A percentile compares a stretch with the other conserved stretches of the same genome.
Evolutionary conservation across 805 yeast genomes (phyloP).

Genomic region (Saturnispora mendoncae): DNA sequence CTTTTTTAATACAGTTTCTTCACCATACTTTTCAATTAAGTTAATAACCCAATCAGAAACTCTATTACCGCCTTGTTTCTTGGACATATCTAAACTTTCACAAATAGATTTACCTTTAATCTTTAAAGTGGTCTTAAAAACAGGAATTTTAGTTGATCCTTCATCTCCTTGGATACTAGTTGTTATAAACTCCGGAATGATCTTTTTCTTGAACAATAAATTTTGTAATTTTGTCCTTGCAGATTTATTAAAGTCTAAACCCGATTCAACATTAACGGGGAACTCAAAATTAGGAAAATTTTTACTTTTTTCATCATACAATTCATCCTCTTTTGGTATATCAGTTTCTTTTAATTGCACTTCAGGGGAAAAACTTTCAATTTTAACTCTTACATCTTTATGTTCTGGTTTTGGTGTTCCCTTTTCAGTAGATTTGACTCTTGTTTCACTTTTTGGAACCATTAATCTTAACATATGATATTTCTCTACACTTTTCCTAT

Average conservation of each 20-base stretch:
- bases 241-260: conserved; percentile 2
- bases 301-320: neutral
- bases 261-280: neutral
- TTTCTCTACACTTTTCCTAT: conserved; percentile 52
- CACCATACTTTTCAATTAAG: conserved; percentile 3
- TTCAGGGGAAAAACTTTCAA: neutral
- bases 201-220: conserved; percentile 7
- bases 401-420: neutral
- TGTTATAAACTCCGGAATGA: conserved; percentile 28
- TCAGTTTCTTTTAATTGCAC: neutral
- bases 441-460: conserved; percentile 33
- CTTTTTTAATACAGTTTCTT: conserved; percentile 5
- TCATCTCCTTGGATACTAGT: conserved; percentile 2
- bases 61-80: conserved; percentile 32
- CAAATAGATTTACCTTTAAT: conserved; percentile 30
- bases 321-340: neutral
- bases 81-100: conserved; percentile 26
- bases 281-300: neutral
- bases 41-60: conserved; percentile 31
- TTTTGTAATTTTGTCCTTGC: conserved; percentile 10
- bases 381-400: neutral
- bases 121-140: conserved; percentile 21
- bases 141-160: conserved; percentile 12
- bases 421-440: conserved; percentile 10
- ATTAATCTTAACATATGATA: conserved; percentile 50